These are phyloP conservation scores for Hypomontagnella monticulosa DNA, from an alignment of 495 filamentous ascomycete species.

Conservation along the genomic window DNA sequence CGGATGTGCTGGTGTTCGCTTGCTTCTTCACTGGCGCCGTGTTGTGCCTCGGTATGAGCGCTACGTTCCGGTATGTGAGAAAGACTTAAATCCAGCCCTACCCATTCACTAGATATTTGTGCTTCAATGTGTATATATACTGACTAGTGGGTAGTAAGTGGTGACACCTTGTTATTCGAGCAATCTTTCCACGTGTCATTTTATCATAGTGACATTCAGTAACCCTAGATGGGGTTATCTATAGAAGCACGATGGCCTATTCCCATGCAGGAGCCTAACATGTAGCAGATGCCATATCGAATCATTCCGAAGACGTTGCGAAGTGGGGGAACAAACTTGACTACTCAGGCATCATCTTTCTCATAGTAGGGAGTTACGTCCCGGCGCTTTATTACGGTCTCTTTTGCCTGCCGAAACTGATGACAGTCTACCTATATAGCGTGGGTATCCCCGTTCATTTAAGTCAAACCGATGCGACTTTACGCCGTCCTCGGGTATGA, in stretches of 20 bases:
- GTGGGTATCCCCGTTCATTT: conserved; percentile 53
- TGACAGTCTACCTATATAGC: conserved; percentile 78
- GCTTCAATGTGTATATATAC: conserved; percentile 4
- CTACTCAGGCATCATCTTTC: conserved; percentile 87
- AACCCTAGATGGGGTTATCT: background rate
- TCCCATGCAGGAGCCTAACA: conserved; percentile 13
- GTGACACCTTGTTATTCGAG: background rate
- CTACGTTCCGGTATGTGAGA: conserved; percentile 62
- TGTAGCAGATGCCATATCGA: conserved; percentile 48
- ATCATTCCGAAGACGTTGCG: conserved; percentile 54
- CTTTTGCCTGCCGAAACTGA: conserved; percentile 68
- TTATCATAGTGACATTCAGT: background rate
- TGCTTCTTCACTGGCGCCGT: conserved; percentile 84
- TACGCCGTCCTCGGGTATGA: background rate
- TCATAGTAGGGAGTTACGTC: conserved; percentile 89
- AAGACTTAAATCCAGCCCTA: background rate
- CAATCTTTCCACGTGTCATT: background rate
- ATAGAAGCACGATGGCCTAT: background rate
- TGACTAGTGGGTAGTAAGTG: conserved; percentile 34
- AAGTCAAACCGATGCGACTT: background rate
- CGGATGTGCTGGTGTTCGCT: conserved; percentile 75
- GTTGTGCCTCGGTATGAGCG: conserved; percentile 84
- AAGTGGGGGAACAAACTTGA: conserved; percentile 72
- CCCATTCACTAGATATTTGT: background rate
- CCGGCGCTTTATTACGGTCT: conserved; percentile 91